phyloP scores from a whole-genome alignment of 1,284 basidiomycete species.

The Chalciporus sp. region DNA sequence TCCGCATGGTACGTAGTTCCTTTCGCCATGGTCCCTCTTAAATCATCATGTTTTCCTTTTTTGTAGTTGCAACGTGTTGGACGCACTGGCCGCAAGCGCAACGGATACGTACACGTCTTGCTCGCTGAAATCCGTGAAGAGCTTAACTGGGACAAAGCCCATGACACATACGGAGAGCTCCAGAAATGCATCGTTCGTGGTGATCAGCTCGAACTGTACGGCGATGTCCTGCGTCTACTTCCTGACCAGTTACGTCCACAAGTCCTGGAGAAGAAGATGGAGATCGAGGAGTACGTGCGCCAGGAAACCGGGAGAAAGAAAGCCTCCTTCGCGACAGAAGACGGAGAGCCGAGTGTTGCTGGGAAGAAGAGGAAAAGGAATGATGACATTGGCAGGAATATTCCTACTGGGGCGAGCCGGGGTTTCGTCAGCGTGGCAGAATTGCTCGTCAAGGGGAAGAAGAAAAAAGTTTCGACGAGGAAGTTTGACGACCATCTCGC shows the following conservation, averaged over 20 bases:
- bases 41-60: neutral
- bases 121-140: conserved; percentile 93
- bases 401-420: conserved; percentile 62
- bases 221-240: conserved; percentile 86
- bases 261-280: conserved; percentile 82
- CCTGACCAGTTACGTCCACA: conserved; percentile 79
- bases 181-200: conserved; percentile 89
- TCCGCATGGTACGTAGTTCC: conserved; percentile 79
- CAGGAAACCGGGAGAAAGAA: conserved; percentile 47
- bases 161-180: conserved; percentile 86
- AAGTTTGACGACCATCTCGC: conserved; percentile 42
- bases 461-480: conserved; percentile 47
- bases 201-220: conserved; percentile 87
- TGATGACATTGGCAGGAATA: conserved; percentile 63
- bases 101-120: conserved; percentile 91
- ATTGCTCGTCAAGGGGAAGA: conserved; percentile 47
- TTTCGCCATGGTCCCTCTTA: neutral
- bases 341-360: conserved; percentile 32
- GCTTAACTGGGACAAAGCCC: conserved; percentile 88
- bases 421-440: conserved; percentile 67
- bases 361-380: conserved; percentile 70
- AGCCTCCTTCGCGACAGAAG: conserved; percentile 26
- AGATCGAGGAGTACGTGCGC: conserved; percentile 71
- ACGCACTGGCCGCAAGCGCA: conserved; percentile 91
- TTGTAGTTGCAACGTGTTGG: conserved; percentile 92